phyloP scores from a whole-genome alignment of 805 yeast species.

The Candida silvicultrix region DNA sequence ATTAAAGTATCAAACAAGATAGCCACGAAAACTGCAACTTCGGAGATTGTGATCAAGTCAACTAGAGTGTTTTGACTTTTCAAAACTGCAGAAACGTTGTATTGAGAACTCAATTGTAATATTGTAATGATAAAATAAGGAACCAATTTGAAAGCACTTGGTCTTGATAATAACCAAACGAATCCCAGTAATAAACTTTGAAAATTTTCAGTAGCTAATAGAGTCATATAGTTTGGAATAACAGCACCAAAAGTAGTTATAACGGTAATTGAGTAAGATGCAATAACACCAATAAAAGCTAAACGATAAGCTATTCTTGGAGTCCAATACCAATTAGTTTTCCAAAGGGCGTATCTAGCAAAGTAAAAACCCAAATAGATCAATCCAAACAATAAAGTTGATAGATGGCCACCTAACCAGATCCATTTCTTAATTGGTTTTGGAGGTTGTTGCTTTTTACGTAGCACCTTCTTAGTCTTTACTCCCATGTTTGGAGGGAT shows the following conservation, averaged over 20 bases:
- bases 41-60: conserved; percentile 52
- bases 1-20: conserved; percentile 55
- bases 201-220: conserved; percentile 70
- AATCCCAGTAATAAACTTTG: conserved; percentile 53
- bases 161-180: conserved; percentile 60
- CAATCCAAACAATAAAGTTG: conserved; percentile 39
- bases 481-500: neutral
- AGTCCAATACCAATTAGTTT: conserved; percentile 27
- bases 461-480: conserved; percentile 27
- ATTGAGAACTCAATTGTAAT: conserved; percentile 43
- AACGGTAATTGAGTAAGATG: conserved; percentile 46
- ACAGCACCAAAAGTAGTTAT: conserved; percentile 53
- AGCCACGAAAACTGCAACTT: conserved; percentile 46
- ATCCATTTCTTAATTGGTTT: conserved; percentile 37
- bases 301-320: conserved; percentile 50
- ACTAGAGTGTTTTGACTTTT: conserved; percentile 34
- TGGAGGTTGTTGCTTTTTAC: conserved; percentile 27
- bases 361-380: conserved; percentile 27
- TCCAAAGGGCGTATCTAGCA: conserved; percentile 19
- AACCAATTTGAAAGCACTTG: conserved; percentile 55
- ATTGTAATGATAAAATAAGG: conserved; percentile 55
- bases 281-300: conserved; percentile 48
- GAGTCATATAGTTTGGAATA: conserved; percentile 55
- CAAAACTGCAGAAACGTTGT: conserved; percentile 35
- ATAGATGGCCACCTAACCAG: conserved; percentile 55